Evolutionary conservation across 257 asterid species (phyloP).

Genomic region (Nicotiana sylvestris): DNA sequence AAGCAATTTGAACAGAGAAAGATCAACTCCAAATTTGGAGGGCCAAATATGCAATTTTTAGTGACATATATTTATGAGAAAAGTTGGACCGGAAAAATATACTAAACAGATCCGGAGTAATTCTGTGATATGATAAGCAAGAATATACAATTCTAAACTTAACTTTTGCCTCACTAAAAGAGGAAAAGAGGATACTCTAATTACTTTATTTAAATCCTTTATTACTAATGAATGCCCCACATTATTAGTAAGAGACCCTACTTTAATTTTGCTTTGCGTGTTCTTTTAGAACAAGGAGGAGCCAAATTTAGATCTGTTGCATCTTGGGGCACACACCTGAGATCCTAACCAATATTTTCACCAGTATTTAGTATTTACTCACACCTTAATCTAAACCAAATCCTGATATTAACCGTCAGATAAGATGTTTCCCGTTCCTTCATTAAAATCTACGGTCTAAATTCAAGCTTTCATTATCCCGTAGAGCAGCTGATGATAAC

Average conservation of each 20-base stretch:
- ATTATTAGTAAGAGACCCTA: neutral
- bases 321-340: neutral
- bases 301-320: slow-evolving; percentile 4
- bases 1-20: too few relatives aligned
- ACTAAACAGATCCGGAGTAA: neutral
- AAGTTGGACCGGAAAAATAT: neutral
- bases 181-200: neutral
- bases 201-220: neutral
- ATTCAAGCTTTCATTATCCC: neutral
- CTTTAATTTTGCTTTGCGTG: neutral
- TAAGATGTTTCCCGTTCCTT: neutral
- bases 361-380: neutral
- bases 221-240: neutral
- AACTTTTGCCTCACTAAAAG: neutral
- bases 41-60: neutral
- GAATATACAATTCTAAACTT: neutral
- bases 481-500: neutral
- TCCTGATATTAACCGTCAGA: neutral
- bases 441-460: neutral
- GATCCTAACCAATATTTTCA: neutral
- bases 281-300: neutral
- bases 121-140: neutral
- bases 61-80: too few relatives aligned
- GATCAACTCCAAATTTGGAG: too few relatives aligned
- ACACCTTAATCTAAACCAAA: neutral